These are phyloP conservation scores for Aspergillus homomorphus DNA, from an alignment of 495 filamentous ascomycete species.

Conservation along the genomic window DNA sequence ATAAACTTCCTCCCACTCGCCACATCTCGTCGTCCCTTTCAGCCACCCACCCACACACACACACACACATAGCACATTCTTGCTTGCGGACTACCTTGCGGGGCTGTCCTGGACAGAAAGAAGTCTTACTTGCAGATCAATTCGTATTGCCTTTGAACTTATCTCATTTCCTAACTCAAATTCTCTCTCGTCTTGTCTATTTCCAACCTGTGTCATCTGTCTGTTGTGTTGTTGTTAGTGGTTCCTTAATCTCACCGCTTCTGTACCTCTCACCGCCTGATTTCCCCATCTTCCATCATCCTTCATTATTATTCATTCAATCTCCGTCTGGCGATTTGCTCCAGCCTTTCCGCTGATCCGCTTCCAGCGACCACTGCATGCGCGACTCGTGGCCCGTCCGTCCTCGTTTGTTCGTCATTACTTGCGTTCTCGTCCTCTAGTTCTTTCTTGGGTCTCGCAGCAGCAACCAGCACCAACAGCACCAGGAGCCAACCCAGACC, in stretches of 20 bases:
- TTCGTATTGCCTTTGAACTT: neutral
- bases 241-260: constrained; percentile 8
- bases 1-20: constrained; percentile 7
- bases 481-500: constrained; percentile 18
- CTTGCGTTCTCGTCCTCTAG: constrained; percentile 20
- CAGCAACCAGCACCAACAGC: constrained; percentile 4
- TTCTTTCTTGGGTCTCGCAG: constrained; percentile 26
- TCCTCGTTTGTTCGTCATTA: constrained; percentile 22
- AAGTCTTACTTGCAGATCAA: neutral
- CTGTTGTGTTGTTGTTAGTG: neutral
- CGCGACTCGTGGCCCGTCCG: constrained; percentile 22
- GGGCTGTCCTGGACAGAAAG: too few species aligned
- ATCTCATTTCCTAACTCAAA: too few species aligned
- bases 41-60: neutral
- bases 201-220: neutral
- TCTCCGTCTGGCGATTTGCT: constrained; percentile 22
- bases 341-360: constrained; percentile 27
- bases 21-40: constrained; percentile 8
- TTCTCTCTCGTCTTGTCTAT: too few species aligned
- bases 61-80: neutral
- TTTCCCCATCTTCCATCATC: constrained; percentile 1
- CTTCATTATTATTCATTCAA: neutral
- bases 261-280: constrained; percentile 3
- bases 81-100: neutral
- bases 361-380: constrained; percentile 24